Evolutionary conservation across 768 basidiomycete genomes (phyloP).

Genomic region (Cyclocybe aegerita): DNA sequence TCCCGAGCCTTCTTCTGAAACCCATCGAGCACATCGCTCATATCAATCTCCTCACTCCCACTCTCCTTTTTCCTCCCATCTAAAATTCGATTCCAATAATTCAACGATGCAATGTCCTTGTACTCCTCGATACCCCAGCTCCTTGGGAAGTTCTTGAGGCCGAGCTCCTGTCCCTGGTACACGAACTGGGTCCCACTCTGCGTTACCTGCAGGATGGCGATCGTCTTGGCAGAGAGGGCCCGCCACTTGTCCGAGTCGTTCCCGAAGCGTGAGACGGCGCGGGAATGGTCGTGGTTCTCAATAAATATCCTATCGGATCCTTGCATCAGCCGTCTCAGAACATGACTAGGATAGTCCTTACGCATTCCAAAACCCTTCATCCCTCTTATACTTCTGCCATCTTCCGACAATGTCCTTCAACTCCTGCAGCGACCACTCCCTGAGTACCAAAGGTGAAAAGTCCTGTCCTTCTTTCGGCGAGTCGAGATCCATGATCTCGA

Average conservation of each 20-base stretch:
- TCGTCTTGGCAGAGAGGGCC: constrained; percentile 57
- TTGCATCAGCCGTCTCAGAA: constrained; percentile 1
- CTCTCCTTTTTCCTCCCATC: constrained; percentile 33
- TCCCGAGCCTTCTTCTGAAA: constrained; percentile 68
- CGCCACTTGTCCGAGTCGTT: constrained; percentile 62
- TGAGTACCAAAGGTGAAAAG: constrained; percentile 37
- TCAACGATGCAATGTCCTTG: constrained; percentile 64
- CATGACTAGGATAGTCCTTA: constrained; percentile 27
- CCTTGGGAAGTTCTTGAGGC: constrained; percentile 59
- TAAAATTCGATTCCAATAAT: constrained; percentile 54
- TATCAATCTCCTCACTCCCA: constrained; percentile 46
- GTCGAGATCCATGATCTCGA: constrained; percentile 63
- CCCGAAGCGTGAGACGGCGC: constrained; percentile 65
- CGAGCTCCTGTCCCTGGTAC: constrained; percentile 78
- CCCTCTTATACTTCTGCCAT: constrained; percentile 63
- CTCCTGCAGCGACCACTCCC: constrained; percentile 51
- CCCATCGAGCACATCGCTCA: constrained; percentile 57
- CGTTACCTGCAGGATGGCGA: constrained; percentile 59
- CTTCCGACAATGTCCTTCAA: constrained; percentile 43
- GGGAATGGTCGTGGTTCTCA: constrained; percentile 70
- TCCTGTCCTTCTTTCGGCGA: constrained; percentile 33
- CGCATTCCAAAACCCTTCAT: constrained; percentile 69
- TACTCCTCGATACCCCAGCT: constrained; percentile 73
- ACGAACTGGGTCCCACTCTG: constrained; percentile 70
- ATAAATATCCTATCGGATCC: constrained; percentile 47